A percentile compares a stretch with the other conserved stretches of the same genome.
These are phyloP conservation scores for Termitomyces sp. DNA, from an alignment of 768 basidiomycete genomes.

Conservation along the genomic window DNA sequence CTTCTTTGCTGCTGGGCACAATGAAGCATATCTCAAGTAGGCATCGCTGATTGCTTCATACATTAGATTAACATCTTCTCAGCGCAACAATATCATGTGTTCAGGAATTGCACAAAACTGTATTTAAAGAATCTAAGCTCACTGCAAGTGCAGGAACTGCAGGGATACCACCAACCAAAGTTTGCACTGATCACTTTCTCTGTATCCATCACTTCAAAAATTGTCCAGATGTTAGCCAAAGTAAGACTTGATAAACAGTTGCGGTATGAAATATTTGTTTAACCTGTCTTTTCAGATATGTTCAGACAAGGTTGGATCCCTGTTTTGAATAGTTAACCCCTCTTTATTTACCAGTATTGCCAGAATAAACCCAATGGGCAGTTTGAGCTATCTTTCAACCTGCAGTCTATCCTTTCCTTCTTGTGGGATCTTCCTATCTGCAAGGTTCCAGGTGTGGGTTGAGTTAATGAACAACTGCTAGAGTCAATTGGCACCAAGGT, in stretches of 20 bases:
- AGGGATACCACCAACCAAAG: conserved; percentile 96
- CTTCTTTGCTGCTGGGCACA: conserved; percentile 75
- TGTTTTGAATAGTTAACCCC: not conserved
- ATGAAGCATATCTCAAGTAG: conserved; percentile 92
- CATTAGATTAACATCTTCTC: conserved; percentile 1
- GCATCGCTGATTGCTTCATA: conserved; percentile 19
- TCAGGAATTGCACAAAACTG: conserved; percentile 66
- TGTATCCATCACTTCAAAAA: not conserved
- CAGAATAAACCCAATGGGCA: conserved; percentile 96
- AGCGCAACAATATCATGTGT: conserved; percentile 87
- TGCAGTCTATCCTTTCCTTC: conserved; percentile 63
- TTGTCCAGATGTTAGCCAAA: conserved; percentile 82
- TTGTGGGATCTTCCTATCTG: conserved; percentile 82
- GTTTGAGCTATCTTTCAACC: conserved; percentile 68
- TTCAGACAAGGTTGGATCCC: conserved; percentile 72
- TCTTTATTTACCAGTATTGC: not conserved
- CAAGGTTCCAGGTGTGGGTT: conserved; percentile 85
- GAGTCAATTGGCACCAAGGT: conserved; percentile 88
- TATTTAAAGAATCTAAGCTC: conserved; percentile 74
- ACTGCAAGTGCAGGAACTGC: conserved; percentile 94
- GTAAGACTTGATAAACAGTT: conserved; percentile 32
- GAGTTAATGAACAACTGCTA: conserved; percentile 85
- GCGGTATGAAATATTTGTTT: not conserved
- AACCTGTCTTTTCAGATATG: conserved; percentile 59
- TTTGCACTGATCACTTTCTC: conserved; percentile 30